phyloP scores from a whole-genome alignment of 2,329 filamentous ascomycete species.

The Monosporascus sp. region DNA sequence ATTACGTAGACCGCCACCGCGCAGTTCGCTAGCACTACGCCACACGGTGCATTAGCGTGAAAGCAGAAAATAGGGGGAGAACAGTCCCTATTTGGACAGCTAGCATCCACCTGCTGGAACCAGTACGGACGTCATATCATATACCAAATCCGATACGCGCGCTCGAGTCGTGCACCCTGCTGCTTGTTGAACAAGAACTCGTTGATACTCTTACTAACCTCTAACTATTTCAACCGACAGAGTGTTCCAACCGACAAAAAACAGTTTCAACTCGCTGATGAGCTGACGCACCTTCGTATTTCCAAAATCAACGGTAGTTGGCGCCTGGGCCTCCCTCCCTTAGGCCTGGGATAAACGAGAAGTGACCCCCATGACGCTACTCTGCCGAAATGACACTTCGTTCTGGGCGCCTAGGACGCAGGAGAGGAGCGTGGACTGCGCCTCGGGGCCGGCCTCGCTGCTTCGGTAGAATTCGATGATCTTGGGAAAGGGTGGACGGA shows the following conservation, averaged over 20 bases:
- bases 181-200: not conserved
- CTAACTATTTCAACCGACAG: not conserved
- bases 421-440: constrained; percentile 57
- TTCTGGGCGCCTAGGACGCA: constrained; percentile 79
- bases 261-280: no score
- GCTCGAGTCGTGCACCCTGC: not conserved
- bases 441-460: constrained; percentile 55
- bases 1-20: no score
- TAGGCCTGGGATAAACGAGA: no score
- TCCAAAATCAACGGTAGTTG: no score
- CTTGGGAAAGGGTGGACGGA: constrained; percentile 90
- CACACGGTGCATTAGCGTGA: no score
- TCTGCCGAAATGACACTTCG: constrained; percentile 15
- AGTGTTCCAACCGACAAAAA: not conserved
- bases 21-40: no score
- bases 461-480: constrained; percentile 95
- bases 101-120: no score
- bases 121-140: not conserved
- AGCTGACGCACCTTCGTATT: no score
- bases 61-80: no score
- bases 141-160: not conserved
- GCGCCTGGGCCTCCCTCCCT: no score
- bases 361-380: no score
- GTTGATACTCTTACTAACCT: not conserved
- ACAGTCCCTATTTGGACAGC: no score